phyloP scores from a whole-genome alignment of 148 eudicot species.

The Chenopodium berlandieri region DNA sequence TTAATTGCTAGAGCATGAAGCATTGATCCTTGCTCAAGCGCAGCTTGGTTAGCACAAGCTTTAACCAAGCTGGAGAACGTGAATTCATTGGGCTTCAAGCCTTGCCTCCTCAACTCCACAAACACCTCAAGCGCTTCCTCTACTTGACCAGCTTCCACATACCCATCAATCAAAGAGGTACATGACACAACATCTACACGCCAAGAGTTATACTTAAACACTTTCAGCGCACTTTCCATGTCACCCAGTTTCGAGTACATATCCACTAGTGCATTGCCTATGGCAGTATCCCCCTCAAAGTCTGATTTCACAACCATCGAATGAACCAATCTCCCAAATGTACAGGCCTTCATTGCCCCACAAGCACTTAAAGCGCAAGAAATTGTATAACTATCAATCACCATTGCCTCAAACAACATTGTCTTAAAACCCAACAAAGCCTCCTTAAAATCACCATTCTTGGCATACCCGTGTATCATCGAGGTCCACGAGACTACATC shows the following conservation, averaged over 20 bases:
- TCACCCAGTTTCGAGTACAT: conserved; percentile 41
- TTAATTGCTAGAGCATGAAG: conserved; percentile 46
- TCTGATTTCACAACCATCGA: conserved; percentile 36
- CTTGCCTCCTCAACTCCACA: conserved; percentile 31
- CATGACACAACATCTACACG: conserved; percentile 38
- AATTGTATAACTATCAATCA: conserved; percentile 34
- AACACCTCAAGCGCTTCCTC: conserved; percentile 33
- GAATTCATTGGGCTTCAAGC: conserved; percentile 43
- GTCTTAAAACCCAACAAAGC: conserved; percentile 37
- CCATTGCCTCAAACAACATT: conserved; percentile 34
- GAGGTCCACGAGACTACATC: conserved; percentile 54
- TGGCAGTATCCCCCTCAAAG: conserved; percentile 30
- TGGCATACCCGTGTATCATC: conserved; percentile 50
- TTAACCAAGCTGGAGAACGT: conserved; percentile 48
- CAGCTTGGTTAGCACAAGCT: conserved; percentile 54
- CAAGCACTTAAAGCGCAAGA: conserved; percentile 32
- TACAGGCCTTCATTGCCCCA: conserved; percentile 29
- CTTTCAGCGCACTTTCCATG: conserved; percentile 36
- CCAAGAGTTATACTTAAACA: conserved; percentile 21
- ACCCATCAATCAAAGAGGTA: conserved; percentile 48
- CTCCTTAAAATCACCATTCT: conserved; percentile 37
- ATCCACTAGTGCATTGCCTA: conserved; percentile 44
- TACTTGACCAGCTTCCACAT: conserved; percentile 34
- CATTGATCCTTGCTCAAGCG: conserved; percentile 49
- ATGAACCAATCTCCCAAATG: conserved; percentile 33